These are phyloP conservation scores for Neoscytalidium dimidiatum DNA, from an alignment of 2,329 filamentous ascomycete genomes.

Conservation along the genomic window DNA sequence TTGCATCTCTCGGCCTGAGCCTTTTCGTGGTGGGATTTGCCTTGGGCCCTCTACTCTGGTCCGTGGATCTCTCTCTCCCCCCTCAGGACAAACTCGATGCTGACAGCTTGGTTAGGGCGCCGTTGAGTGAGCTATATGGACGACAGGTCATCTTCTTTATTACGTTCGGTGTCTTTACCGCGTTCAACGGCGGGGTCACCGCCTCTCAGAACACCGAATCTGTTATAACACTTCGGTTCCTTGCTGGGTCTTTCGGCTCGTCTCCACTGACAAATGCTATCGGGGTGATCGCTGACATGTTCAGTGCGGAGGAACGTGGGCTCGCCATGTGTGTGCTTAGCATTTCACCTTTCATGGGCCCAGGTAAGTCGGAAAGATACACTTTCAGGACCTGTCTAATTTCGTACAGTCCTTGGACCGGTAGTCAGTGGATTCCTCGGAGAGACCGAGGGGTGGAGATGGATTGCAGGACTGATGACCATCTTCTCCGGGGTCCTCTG, in stretches of 20 bases:
- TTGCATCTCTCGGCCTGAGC: conserved; percentile 43
- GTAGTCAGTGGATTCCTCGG: conserved; percentile 69
- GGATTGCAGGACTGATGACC: conserved; percentile 65
- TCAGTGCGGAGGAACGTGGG: conserved; percentile 58
- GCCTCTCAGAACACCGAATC: conserved; percentile 60
- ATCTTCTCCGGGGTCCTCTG: conserved; percentile 47
- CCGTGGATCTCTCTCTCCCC: neutral
- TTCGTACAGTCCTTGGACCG: conserved; percentile 55
- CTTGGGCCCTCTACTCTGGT: conserved; percentile 42
- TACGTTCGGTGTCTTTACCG: conserved; percentile 59
- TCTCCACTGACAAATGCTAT: conserved; percentile 66
- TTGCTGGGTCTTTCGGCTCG: conserved; percentile 64
- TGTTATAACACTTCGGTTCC: conserved; percentile 66
- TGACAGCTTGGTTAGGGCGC: conserved; percentile 45
- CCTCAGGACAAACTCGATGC: neutral
- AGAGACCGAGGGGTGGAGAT: conserved; percentile 66
- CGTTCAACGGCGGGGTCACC: conserved; percentile 63
- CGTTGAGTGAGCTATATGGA: conserved; percentile 57
- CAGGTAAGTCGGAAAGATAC: conserved; percentile 11
- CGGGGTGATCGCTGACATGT: conserved; percentile 67
- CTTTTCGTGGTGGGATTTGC: conserved; percentile 47
- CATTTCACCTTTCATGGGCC: conserved; percentile 46
- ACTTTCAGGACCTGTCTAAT: neutral
- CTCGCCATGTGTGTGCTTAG: conserved; percentile 57
- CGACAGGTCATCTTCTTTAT: conserved; percentile 58